These are phyloP conservation scores for Entomortierella parvispora DNA, from an alignment of 192 early-diverging fungal genomes.

Conservation along the genomic window DNA sequence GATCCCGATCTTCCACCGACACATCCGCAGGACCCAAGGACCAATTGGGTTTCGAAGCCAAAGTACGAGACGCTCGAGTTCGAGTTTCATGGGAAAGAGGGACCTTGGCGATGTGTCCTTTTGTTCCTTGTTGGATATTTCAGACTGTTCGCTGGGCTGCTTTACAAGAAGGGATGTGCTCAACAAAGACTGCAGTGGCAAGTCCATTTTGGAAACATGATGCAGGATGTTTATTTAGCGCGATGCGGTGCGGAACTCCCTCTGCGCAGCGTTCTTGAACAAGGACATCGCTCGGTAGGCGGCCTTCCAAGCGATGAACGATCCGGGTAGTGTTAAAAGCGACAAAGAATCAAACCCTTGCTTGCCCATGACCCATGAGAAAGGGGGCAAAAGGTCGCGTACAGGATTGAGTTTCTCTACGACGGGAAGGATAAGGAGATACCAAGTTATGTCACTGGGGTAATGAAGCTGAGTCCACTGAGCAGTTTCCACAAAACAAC, in stretches of 20 bases:
- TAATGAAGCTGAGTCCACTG: neutral
- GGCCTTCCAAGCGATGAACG: constrained; percentile 3
- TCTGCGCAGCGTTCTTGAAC: constrained; percentile 34
- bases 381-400: constrained; percentile 29
- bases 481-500: constrained; percentile 7
- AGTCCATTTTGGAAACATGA: constrained; percentile 26
- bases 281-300: constrained; percentile 22
- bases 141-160: constrained; percentile 19
- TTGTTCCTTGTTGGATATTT: constrained; percentile 16
- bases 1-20: constrained; percentile 17
- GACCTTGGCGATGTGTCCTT: constrained; percentile 41
- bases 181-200: constrained; percentile 43
- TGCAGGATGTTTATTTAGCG: constrained; percentile 39
- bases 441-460: neutral
- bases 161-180: constrained; percentile 20
- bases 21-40: constrained; percentile 14
- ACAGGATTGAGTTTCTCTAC: constrained; percentile 40
- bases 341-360: constrained; percentile 7
- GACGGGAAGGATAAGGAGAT: constrained; percentile 14
- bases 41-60: constrained; percentile 12
- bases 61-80: constrained; percentile 26
- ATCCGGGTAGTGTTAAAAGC: constrained; percentile 39
- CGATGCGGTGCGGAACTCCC: constrained; percentile 37
- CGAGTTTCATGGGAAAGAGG: constrained; percentile 31
- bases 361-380: constrained; percentile 10